Evolutionary conservation across 306 rosid species (phyloP).

Genomic region (Corylus americana): DNA sequence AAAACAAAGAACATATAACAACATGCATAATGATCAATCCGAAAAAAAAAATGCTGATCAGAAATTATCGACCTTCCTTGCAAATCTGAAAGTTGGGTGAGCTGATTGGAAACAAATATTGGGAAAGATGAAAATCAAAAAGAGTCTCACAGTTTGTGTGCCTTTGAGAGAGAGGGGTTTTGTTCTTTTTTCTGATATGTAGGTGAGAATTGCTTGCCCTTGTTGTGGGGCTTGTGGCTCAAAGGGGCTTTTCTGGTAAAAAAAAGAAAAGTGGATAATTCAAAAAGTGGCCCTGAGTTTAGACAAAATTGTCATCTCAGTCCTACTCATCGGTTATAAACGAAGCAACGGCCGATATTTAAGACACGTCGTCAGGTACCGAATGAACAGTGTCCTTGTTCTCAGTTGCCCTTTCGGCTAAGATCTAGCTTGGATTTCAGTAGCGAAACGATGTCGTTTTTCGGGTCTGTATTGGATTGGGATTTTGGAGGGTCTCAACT

Average conservation of each 20-base stretch:
- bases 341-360: neutral
- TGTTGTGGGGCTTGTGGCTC: neutral
- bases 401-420: neutral
- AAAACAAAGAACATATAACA: neutral
- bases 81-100: neutral
- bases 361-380: neutral
- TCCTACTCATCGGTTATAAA: neutral
- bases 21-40: neutral
- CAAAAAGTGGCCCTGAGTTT: neutral
- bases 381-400: neutral
- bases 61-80: neutral
- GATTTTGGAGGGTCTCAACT: neutral
- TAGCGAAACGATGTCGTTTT: neutral
- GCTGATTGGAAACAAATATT: neutral
- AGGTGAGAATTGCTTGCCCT: constrained; percentile 9
- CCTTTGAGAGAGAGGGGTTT: neutral
- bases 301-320: neutral
- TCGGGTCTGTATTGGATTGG: neutral
- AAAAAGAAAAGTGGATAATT: neutral
- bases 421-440: neutral
- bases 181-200: neutral
- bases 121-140: neutral
- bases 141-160: neutral
- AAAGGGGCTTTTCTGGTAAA: neutral
- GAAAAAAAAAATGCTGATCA: neutral